phyloP scores from a whole-genome alignment of 202 grass and related monocot genomes.

The Musa balbisiana region DNA sequence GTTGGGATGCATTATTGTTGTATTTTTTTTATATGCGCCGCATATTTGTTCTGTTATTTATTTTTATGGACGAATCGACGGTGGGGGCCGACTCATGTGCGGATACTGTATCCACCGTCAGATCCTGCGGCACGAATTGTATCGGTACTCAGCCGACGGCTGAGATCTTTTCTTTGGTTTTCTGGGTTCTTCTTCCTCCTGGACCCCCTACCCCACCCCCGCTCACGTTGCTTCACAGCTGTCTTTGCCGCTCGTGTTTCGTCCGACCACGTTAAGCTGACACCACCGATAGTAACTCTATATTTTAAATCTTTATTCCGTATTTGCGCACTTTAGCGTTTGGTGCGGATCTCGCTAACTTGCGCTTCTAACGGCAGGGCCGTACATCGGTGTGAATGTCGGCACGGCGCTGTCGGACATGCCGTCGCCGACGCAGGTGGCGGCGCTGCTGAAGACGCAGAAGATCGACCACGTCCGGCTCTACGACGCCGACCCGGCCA shows the following conservation, averaged over 20 bases:
- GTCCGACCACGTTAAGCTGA: not conserved
- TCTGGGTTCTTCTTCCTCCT: not conserved
- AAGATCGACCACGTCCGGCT: slow-evolving; percentile 71
- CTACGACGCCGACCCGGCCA: slow-evolving; percentile 67
- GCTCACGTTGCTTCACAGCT: slow-evolving; percentile 10
- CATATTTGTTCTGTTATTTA: no score
- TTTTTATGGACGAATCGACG: no score
- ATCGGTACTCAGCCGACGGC: no score
- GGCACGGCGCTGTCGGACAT: slow-evolving; percentile 76
- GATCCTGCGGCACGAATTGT: not conserved
- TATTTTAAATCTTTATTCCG: not conserved
- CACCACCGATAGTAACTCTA: no score
- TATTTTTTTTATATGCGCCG: not conserved
- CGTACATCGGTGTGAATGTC: slow-evolving; percentile 85
- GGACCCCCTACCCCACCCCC: no score
- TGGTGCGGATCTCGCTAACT: not conserved
- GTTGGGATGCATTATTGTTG: not conserved
- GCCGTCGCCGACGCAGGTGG: slow-evolving; percentile 67
- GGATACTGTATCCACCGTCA: not conserved
- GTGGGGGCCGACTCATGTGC: no score
- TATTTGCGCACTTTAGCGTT: not conserved
- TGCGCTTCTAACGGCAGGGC: slow-evolving; percentile 28
- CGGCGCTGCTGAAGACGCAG: slow-evolving; percentile 69
- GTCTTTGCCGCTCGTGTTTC: not conserved
- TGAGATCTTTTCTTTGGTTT: not conserved